Percentiles rank a stretch among this genome's conserved stretches.
These are phyloP conservation scores for Cercospora beticola DNA, from an alignment of 2,329 filamentous ascomycete species.

Conservation along the genomic window DNA sequence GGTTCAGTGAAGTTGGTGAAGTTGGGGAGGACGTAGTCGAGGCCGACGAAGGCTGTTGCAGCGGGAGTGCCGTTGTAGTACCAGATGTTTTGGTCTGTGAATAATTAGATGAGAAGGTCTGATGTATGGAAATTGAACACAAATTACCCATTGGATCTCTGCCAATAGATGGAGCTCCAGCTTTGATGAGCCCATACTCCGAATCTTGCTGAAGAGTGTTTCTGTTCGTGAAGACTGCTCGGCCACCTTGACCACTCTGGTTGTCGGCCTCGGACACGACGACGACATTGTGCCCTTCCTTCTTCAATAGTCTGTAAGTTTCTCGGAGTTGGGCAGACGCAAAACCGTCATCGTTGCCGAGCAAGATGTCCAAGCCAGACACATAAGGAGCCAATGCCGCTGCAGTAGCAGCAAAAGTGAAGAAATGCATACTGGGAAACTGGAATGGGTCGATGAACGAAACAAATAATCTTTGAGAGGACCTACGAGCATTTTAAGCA, in stretches of 20 bases:
- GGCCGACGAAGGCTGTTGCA: conserved; percentile 56
- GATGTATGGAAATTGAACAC: neutral
- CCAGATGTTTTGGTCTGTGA: conserved; percentile 54
- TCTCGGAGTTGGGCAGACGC: conserved; percentile 41
- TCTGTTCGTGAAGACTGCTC: conserved; percentile 45
- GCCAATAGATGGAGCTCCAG: conserved; percentile 52
- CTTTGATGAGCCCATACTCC: conserved; percentile 50
- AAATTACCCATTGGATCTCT: conserved; percentile 44
- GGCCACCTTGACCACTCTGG: conserved; percentile 50
- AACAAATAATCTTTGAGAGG: neutral
- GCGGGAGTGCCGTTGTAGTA: conserved; percentile 62
- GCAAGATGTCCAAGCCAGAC: conserved; percentile 37
- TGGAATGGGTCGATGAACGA: neutral
- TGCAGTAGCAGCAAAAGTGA: conserved; percentile 13
- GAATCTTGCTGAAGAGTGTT: conserved; percentile 45
- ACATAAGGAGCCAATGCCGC: conserved; percentile 18
- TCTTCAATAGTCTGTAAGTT: conserved; percentile 42
- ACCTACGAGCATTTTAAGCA: conserved; percentile 3
- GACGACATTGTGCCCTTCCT: conserved; percentile 43
- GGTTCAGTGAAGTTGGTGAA: conserved; percentile 51
- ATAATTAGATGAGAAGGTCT: neutral
- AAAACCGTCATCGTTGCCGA: conserved; percentile 44
- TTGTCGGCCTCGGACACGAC: conserved; percentile 46
- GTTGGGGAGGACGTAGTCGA: conserved; percentile 49
- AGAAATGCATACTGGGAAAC: conserved; percentile 25